A percentile compares a stretch with the other conserved stretches of the same genome.
Conservation (phyloP, 2,329 filamentous ascomycete species). For the Truncatella angustata region DNA sequence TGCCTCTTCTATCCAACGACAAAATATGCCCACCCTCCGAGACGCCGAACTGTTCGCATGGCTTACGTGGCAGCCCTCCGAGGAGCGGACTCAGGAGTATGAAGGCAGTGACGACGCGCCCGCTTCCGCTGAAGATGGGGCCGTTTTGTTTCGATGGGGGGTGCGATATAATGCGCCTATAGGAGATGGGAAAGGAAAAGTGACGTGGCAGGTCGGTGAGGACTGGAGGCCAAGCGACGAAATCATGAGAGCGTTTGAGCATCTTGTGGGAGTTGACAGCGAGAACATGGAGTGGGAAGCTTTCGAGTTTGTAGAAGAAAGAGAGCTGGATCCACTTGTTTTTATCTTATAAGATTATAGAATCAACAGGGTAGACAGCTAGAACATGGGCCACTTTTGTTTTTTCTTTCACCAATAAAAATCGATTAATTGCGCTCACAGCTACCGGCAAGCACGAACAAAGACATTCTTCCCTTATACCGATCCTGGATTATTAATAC, state of each 20-base stretch:
- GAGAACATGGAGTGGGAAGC: constrained; percentile 4
- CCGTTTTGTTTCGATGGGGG: constrained; percentile 17
- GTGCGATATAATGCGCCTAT: constrained; percentile 15
- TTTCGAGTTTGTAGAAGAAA: too few relatives aligned
- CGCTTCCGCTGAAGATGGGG: constrained; percentile 2
- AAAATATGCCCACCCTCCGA: constrained; percentile 13
- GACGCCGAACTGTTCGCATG: constrained; percentile 17
- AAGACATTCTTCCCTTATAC: too few relatives aligned
- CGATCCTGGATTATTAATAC: too few relatives aligned
- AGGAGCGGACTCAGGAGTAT: constrained; percentile 15
- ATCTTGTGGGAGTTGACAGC: constrained; percentile 11
- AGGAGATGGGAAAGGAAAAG: constrained; percentile 11
- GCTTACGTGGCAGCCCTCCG: constrained; percentile 15
- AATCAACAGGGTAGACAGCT: too few relatives aligned
- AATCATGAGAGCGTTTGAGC: constrained; percentile 14
- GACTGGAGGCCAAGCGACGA: constrained; percentile 16
- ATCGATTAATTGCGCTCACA: too few relatives aligned
- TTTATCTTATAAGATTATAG: too few relatives aligned
- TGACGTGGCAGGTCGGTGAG: constrained; percentile 18
- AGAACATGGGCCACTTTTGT: too few relatives aligned
- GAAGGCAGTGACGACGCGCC: constrained; percentile 13
- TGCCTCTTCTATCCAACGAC: constrained; percentile 12
- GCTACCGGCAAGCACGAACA: too few relatives aligned
- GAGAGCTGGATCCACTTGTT: too few relatives aligned
- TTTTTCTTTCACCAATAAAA: too few relatives aligned